Evolutionary conservation across 371 early-diverging fungal genomes (phyloP), one percentile per base, ranked within the genome.

Genomic region (Mucor racemosus): DNA sequence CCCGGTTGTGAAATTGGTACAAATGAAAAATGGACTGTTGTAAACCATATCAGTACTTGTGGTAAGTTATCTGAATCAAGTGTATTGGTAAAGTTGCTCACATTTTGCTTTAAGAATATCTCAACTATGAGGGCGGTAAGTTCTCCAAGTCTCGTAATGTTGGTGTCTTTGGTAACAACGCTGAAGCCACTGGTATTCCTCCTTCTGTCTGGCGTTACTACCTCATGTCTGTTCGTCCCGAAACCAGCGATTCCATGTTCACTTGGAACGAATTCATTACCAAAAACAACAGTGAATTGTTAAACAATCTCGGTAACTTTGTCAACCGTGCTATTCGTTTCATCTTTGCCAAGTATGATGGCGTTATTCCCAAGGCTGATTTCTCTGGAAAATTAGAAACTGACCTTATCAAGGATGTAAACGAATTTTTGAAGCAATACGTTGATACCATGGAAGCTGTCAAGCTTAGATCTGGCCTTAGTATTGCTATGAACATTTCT

Each of bases 151-250:
- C 95, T 34, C 94, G 98, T 68, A 92, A 93, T 58, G 89, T 97
- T 40, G 99, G 99, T 66, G 99, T 99, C 41, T 99, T 99, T 87
- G 99, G 99, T 61, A 95, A 95, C 87, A 93, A 97, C 73, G 95
- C 97, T 31, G 84, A 90, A 64, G 95, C 96, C 26, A 91, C 93
- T n/a, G 93, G 96, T 41, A 93, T 99, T 62, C 91, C 96, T 11
- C 86, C 92, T 21, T 93, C 94, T 35, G 95, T 99, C 31, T 99
- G 99, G 99, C 93, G 99, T 69, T 99, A 99, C 86, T 99, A 95
- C 80, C 90, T 99, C 40, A 80, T 99, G 62, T 88, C 94, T 53
- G 93, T 90, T 78, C 93, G 99, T 26, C 99, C 99, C n/a, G 99
- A 99, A 79, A 87, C 94, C 13, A 87, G 90, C 66, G 99, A 99